These are phyloP conservation scores for Fusarium oxysporum DNA, from an alignment of 2,329 filamentous ascomycete species.

Conservation along the genomic window DNA sequence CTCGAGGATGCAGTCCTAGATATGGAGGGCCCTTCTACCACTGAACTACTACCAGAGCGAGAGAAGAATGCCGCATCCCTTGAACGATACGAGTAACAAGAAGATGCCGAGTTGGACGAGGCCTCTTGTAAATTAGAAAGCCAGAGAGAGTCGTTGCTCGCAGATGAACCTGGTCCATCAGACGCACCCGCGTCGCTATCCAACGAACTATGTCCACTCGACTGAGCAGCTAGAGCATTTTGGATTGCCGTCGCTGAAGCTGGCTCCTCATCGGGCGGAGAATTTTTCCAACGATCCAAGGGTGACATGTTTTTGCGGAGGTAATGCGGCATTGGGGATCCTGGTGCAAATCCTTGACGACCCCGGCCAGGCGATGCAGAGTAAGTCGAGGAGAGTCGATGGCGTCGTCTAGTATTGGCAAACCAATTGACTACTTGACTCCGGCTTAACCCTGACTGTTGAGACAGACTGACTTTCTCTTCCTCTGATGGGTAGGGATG, in stretches of 20 bases:
- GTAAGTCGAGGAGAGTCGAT: slow-evolving; percentile 50
- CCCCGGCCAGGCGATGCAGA: slow-evolving; percentile 44
- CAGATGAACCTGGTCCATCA: slow-evolving; percentile 48
- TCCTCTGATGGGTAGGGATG: slow-evolving; percentile 62
- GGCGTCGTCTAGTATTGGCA: slow-evolving; percentile 61
- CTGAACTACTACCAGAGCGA: slow-evolving; percentile 39
- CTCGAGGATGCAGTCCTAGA: slow-evolving; percentile 30
- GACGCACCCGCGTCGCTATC: slow-evolving; percentile 31
- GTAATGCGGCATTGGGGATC: slow-evolving; percentile 57
- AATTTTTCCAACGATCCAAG: slow-evolving; percentile 56
- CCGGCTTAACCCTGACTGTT: slow-evolving; percentile 58
- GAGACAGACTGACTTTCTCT: slow-evolving; percentile 55
- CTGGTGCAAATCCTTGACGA: slow-evolving; percentile 48
- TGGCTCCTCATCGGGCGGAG: slow-evolving; percentile 60
- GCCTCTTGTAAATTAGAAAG: slow-evolving; percentile 35
- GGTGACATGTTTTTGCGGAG: slow-evolving; percentile 54
- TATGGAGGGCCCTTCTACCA: slow-evolving; percentile 24
- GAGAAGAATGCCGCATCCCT: slow-evolving; percentile 29
- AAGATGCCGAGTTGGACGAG: slow-evolving; percentile 47
- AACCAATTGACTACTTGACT: slow-evolving; percentile 63
- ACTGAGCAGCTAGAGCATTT: slow-evolving; percentile 44
- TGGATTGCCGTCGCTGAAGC: slow-evolving; percentile 54
- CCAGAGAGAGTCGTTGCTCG: slow-evolving; percentile 47
- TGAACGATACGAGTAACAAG: slow-evolving; percentile 40
- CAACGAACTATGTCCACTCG: slow-evolving; percentile 29